Base-by-base conservation (phyloP, 1,284 basidiomycete species). In the Waitea zeae region DNA sequence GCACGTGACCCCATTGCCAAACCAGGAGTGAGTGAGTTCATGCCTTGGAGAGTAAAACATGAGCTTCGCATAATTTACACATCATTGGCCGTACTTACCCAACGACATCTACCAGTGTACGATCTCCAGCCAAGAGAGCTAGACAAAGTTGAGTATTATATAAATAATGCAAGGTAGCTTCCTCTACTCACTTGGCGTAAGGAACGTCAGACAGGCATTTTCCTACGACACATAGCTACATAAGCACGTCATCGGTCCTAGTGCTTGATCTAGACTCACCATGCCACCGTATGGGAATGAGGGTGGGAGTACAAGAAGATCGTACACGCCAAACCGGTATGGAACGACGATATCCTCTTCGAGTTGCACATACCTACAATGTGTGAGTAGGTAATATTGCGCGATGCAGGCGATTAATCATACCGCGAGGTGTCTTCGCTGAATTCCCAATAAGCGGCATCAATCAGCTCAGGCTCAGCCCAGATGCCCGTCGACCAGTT, bases 241-340 rank as follows among this genome's bases (percentile, higher is more conserved):
- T 12, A 34, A 5, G 24, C 20, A 32, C 26, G 30, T 48, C 17
- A 9, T 35, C 33, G 13, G 18, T 26, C n/a, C 22, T 26, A 26
- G 7, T 7, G 22, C 7, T 26, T n/a, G 22, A 26, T n/a, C 22
- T 26, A 7, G 13, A 44, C 62, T 44, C 43, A 79, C 77, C 86
- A 86, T 81, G 43, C 86, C 84, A 24, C 84, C 83, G 50, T 83
- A 96, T 0, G 92, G 92, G 65, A 96, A 97, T 0, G 83, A 84
- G 12, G 88, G 81, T 0, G 93, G 93, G 5, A 96, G 62, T n/a
- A 97, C 81, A 7, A 19, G 31, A 5, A 92, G 57, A 52, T 96
- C 90, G 49, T 90, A 96, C 3, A 90, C 78, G 2, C 83, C 82
- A 58, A 93, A 97, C 33, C 65, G 62, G 54, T 97, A 98, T 0